A percentile compares a stretch with the other conserved stretches of the same genome.
Evolutionary conservation across 345 rosid species (phyloP).

Genomic region (Salix caprea): DNA sequence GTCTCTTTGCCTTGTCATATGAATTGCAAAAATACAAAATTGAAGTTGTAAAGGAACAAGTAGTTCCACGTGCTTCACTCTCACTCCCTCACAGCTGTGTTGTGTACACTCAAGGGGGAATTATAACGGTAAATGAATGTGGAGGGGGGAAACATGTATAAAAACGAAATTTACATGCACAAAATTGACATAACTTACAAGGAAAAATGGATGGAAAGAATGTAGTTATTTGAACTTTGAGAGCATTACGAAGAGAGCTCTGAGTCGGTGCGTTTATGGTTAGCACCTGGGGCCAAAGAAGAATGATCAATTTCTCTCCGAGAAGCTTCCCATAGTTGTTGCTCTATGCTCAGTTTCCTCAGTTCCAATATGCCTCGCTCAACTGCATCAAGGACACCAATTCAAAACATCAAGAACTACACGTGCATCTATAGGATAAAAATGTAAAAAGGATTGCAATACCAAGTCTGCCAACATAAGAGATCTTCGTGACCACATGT

Average conservation of each 20-base stretch:
- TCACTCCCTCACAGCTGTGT: background rate
- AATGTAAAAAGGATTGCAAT: background rate
- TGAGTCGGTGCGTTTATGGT: constrained; percentile 26
- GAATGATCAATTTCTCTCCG: constrained; percentile 53
- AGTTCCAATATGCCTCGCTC: constrained; percentile 75
- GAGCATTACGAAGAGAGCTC: constrained; percentile 16
- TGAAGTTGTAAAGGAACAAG: background rate
- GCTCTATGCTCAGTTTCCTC: constrained; percentile 83
- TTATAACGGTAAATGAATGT: constrained; percentile 1
- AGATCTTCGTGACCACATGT: background rate
- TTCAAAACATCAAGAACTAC: background rate
- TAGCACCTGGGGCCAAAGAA: constrained; percentile 15
- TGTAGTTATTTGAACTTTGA: background rate
- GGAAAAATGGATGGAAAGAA: background rate
- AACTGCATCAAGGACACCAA: constrained; percentile 35
- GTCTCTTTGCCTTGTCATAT: background rate
- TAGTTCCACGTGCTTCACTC: background rate
- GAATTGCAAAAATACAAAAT: background rate
- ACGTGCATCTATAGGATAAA: background rate
- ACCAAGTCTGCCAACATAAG: background rate
- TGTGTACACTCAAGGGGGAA: background rate
- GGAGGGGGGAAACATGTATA: background rate
- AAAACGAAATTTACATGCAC: background rate
- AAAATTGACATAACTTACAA: constrained; percentile 4
- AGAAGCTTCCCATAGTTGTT: constrained; percentile 87